Base-by-base conservation (phyloP, 495 filamentous ascomycete species). In the Trichocladium uniseriatum region DNA sequence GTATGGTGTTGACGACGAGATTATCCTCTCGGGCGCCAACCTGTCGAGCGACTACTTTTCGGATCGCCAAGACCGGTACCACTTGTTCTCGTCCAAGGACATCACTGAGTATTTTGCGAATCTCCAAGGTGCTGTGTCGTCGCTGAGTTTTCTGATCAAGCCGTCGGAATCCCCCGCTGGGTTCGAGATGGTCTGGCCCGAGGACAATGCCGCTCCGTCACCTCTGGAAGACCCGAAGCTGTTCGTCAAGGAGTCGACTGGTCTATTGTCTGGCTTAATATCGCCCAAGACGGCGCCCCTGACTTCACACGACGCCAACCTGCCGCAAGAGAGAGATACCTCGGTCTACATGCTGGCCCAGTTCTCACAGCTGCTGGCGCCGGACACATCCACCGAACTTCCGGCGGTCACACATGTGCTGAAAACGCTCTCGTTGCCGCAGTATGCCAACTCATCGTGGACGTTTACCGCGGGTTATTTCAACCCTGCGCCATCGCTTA, bases 391-490 rank as follows among this genome's bases (percentile, higher is more conserved):
- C 6, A 97, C 92, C 22, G 92, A 99, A 59, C 82, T 89, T 20
- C 87, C 86, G 0, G 84, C 81, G 19, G 72, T 99, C 22, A 83
- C 75, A 3, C 76, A 77, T 32, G 73, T 97, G 45, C 74, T 99
- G 6, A 73, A 70, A n/a, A 70, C 75, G 6, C 71, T 96, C 18
- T 73, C 77, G 3, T 64, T 62, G 6, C 72, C 82, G 1, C 67
- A 75, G 18, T 85, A 84, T 58, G 65, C 71, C 31, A 73, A 77
- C 29, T 84, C 84, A 4, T 80, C 76, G 31, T 97, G 92, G 90
- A 87, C 87, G 13, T 97, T 98, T 67, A 97, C 92, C 18, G 91
- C 92, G 2, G 92, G 92, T 22, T 98, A 98, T 65, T 98, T 98
- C 73, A 98, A 99, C 67, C 94, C 92, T 42, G 86, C 87, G 34